Conservation (phyloP, 768 basidiomycete species). For the Albatrellus ellisii region DNA sequence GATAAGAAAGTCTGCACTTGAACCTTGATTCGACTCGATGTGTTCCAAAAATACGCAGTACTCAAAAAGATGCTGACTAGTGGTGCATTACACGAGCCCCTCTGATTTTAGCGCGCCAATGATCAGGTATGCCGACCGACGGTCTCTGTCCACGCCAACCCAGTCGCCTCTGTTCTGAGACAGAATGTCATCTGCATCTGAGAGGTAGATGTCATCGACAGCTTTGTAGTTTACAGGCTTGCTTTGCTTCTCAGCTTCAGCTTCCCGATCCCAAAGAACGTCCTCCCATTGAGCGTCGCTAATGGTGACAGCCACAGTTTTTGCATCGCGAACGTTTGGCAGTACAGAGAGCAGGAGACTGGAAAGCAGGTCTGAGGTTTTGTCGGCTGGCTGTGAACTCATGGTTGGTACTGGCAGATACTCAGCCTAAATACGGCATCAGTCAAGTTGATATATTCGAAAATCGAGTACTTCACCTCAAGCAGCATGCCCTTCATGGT, state of each 20-base stretch:
- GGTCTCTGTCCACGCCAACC: conserved; percentile 67
- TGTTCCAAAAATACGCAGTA: no score
- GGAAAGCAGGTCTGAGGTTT: conserved; percentile 59
- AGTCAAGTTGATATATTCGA: not conserved
- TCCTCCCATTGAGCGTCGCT: conserved; percentile 75
- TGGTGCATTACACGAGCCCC: conserved; percentile 51
- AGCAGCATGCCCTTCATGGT: conserved; percentile 74
- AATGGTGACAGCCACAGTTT: conserved; percentile 65
- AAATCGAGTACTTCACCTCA: no score
- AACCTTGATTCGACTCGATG: no score
- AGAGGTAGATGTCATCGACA: conserved; percentile 33
- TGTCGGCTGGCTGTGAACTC: conserved; percentile 48
- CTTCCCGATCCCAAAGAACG: conserved; percentile 63
- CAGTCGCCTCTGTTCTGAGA: conserved; percentile 49
- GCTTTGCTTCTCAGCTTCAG: no score
- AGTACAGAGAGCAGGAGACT: conserved; percentile 65
- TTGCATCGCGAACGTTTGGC: conserved; percentile 60
- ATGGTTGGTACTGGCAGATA: conserved; percentile 68
- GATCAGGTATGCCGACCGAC: conserved; percentile 67
- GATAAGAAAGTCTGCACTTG: no score
- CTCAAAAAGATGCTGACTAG: no score
- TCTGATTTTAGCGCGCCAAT: conserved; percentile 66
- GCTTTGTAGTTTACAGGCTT: conserved; percentile 16
- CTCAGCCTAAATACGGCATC: conserved; percentile 41
- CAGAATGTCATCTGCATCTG: conserved; percentile 41